A percentile compares a stretch with the other conserved stretches of the same genome.
phyloP scores from a whole-genome alignment of 176 grass and related monocot species.

The Lolium multiflorum region DNA sequence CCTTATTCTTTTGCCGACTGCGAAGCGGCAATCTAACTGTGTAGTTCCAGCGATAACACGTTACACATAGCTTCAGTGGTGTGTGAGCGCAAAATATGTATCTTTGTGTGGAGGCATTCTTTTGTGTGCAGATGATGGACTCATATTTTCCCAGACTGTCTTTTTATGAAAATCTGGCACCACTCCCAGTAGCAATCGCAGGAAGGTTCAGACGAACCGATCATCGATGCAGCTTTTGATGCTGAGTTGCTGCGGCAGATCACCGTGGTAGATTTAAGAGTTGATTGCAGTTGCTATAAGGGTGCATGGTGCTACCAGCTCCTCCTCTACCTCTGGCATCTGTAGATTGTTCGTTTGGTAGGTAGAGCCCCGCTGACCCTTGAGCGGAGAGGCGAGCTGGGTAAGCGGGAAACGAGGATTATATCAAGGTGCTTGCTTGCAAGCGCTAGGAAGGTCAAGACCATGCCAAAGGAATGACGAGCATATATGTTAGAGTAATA shows the following conservation, averaged over 20 bases:
- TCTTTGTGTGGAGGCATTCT: background rate
- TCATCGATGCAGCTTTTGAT: background rate
- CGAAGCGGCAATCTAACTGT: background rate
- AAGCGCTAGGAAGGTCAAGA: too few relatives aligned
- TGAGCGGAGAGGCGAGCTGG: background rate
- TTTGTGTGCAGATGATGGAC: slow-evolving; percentile 2
- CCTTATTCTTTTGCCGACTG: slow-evolving; percentile 34
- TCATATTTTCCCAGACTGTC: background rate
- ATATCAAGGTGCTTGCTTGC: too few relatives aligned
- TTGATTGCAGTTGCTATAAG: too few relatives aligned
- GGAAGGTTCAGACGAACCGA: background rate
- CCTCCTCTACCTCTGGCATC: background rate
- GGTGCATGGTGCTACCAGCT: too few relatives aligned
- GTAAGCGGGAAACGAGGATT: too few relatives aligned
- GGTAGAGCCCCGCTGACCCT: background rate
- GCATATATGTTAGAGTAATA: too few relatives aligned
- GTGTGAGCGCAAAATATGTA: slow-evolving; percentile 34
- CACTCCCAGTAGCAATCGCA: background rate
- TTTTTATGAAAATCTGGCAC: background rate
- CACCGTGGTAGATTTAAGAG: background rate
- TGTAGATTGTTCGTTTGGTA: background rate
- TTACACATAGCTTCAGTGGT: slow-evolving; percentile 23
- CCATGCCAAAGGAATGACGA: too few relatives aligned
- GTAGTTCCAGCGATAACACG: slow-evolving; percentile 8
- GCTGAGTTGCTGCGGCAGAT: background rate